phyloP scores from a whole-genome alignment of 768 basidiomycete species.

The Lactarius akahatsu region DNA sequence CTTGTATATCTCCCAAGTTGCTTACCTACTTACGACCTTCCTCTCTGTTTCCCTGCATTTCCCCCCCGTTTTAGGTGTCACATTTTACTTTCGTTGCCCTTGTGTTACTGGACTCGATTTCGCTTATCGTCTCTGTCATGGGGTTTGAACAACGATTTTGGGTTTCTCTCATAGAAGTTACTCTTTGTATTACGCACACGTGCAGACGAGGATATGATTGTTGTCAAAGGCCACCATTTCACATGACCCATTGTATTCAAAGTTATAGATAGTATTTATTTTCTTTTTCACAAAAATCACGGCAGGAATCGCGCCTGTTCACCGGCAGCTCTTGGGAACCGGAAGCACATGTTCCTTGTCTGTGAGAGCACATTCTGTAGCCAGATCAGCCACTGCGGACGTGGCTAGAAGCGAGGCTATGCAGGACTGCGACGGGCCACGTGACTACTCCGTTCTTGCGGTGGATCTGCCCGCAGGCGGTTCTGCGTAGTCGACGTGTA shows the following conservation, averaged over 20 bases:
- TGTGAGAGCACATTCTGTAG: not conserved
- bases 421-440: not conserved
- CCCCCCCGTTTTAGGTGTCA: not conserved
- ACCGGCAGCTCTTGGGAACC: not conserved
- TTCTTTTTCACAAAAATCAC: not conserved
- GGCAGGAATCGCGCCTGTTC: not conserved
- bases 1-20: constrained; percentile 10
- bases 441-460: not conserved
- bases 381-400: not conserved
- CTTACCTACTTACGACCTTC: constrained; percentile 7
- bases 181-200: constrained; percentile 16
- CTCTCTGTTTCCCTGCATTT: constrained; percentile 5
- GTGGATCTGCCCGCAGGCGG: not conserved
- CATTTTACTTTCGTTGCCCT: constrained; percentile 3
- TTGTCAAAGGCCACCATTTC: not conserved
- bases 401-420: not conserved
- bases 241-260: not conserved
- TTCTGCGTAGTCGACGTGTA: not conserved
- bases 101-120: not conserved
- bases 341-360: not conserved
- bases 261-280: not conserved
- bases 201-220: constrained; percentile 11
- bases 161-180: constrained; percentile 20
- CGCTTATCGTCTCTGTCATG: not conserved
- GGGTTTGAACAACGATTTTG: constrained; percentile 11